These are phyloP conservation scores for Dryadomyces quercus-mongolicae DNA, from an alignment of 2,329 filamentous ascomycete species.

Conservation along the genomic window DNA sequence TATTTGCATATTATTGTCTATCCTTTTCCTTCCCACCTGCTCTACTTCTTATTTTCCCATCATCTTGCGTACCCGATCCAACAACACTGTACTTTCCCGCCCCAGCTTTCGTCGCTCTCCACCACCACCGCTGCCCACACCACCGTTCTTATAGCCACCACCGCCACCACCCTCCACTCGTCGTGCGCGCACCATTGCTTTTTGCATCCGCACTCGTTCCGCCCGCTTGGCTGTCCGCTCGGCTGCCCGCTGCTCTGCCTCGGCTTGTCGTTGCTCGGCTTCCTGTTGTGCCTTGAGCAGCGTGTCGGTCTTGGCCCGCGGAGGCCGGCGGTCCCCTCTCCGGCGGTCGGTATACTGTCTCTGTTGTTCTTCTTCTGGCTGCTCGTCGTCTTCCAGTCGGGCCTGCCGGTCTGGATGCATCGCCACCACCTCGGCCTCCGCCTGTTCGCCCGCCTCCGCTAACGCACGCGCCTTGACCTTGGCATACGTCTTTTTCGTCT, in stretches of 20 bases:
- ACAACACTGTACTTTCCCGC: constrained; percentile 62
- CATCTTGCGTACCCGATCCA: constrained; percentile 68
- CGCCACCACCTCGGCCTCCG: constrained; percentile 9
- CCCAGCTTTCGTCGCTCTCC: constrained; percentile 60
- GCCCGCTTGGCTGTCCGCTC: constrained; percentile 49
- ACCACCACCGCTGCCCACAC: background rate
- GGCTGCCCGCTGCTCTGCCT: constrained; percentile 53
- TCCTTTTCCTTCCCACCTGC: background rate
- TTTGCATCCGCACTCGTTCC: constrained; percentile 16
- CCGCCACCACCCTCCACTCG: constrained; percentile 46
- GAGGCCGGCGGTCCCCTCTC: constrained; percentile 32
- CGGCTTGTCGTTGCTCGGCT: constrained; percentile 46
- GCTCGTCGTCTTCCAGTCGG: constrained; percentile 20
- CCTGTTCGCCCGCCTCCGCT: background rate
- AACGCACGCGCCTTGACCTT: constrained; percentile 60
- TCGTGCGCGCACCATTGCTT: constrained; percentile 61
- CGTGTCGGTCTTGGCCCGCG: background rate
- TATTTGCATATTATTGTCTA: too few relatives aligned
- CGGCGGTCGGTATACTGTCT: constrained; percentile 19
- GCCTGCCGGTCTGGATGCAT: constrained; percentile 30
- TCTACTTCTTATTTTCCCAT: constrained; percentile 30
- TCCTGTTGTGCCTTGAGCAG: constrained; percentile 35
- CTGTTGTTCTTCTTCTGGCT: constrained; percentile 14
- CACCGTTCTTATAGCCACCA: background rate
- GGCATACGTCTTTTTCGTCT: constrained; percentile 83